These are phyloP conservation scores for Phaeosphaeriaceae sp. DNA, from an alignment of 2,329 filamentous ascomycete genomes.

Conservation along the genomic window DNA sequence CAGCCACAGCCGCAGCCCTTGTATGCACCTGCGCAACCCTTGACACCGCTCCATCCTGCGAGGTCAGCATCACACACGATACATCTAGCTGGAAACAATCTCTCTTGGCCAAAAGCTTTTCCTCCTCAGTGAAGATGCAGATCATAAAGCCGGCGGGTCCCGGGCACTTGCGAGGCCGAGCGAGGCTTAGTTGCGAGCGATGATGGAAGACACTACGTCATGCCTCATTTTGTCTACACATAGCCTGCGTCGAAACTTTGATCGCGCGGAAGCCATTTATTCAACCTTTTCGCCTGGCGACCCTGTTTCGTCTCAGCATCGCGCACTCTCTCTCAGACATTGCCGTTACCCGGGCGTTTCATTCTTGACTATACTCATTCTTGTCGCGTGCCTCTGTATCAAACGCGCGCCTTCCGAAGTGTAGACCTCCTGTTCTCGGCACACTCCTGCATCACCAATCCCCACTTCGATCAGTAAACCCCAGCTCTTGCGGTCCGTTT, in stretches of 20 bases:
- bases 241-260: conserved; percentile 11
- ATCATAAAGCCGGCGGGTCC: conserved; percentile 8
- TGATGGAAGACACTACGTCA: conserved; percentile 19
- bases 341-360: conserved; percentile 4
- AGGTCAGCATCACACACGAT: neutral
- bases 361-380: conserved; percentile 1
- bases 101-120: conserved; percentile 5
- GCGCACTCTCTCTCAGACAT: conserved; percentile 6
- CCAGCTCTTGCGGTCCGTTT: neutral
- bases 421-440: neutral
- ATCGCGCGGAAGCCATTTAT: neutral
- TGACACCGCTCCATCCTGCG: neutral
- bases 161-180: conserved; percentile 16
- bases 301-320: conserved; percentile 3
- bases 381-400: conserved; percentile 11
- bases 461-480: neutral
- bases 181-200: conserved; percentile 11
- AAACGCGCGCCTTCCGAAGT: conserved; percentile 9
- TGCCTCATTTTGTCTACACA: conserved; percentile 11
- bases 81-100: neutral
- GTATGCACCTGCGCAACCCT: neutral
- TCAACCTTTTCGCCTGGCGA: conserved; percentile 10
- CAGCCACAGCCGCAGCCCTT: neutral
- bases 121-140: conserved; percentile 6
- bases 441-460: conserved; percentile 2